Evolutionary conservation across 805 yeast genomes (phyloP), one percentile per base, ranked within the genome.

Genomic region (Cyberlindnera galapagoensis): DNA sequence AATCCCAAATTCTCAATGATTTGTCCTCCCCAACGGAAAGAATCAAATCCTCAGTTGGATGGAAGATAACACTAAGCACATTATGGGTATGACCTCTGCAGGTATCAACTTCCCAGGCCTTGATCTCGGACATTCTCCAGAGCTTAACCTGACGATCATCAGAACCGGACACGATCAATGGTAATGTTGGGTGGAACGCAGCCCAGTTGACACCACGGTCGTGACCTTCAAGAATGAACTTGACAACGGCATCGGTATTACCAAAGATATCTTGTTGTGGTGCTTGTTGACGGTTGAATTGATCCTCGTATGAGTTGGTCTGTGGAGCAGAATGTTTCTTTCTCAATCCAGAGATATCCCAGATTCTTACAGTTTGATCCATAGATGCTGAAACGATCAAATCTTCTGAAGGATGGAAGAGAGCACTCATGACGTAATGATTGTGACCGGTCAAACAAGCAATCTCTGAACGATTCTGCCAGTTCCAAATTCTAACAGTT

Each of bases 171-270:
- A 88, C 94, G 54, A 92, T 87, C 46, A 92, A 69, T 10, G 97
- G 97, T 55, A 87, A 69, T 16, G 90, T 86, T 28, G 98, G 98
- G 57, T 92, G 99, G 76, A 94, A 94, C 9, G 95, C 69, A 14
- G 97, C 97, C 95, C 95, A 92, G 57, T 92, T 90, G 51, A 92
- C 98, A 56, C 97, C 97, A 57, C 95, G 80, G 52, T 92, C 95
- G 57, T 92, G 99, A 31, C 98, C 99, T 58, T 94, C 97, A 39
- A 92, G 69, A 13, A 92, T 95, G 56, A 83, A 92, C 62, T 94
- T 92, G 37, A 90, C 97, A 38, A 86, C 78, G 24, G 95, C 95
- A 56, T 87, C 95, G 14, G 85, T 81, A 57, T 83, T 83, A 34
- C 97, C 97, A 62, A 92, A 92, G 31, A 88, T 81, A 54, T 92